Conservation (phyloP, 2,329 filamentous ascomycete genomes). For the Nemania sp. region DNA sequence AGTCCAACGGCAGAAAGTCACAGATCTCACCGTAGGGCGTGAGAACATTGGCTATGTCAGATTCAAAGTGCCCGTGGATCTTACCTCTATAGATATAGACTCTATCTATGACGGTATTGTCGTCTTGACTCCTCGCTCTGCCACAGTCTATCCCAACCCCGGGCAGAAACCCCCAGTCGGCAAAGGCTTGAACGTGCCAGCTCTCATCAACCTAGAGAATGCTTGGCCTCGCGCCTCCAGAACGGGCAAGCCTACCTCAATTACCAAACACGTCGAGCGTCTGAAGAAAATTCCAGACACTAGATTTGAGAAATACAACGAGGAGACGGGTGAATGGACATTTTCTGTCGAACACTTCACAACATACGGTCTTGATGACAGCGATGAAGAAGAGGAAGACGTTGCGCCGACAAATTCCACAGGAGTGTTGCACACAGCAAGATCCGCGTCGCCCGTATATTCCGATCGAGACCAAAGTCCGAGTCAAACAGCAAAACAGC, state of each 20-base stretch:
- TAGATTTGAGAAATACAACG: slow-evolving; percentile 83
- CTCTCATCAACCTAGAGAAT: slow-evolving; percentile 87
- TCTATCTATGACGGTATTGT: slow-evolving; percentile 84
- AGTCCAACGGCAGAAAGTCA: slow-evolving; percentile 79
- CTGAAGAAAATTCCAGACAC: slow-evolving; percentile 85
- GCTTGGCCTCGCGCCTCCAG: slow-evolving; percentile 83
- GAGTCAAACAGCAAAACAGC: slow-evolving; percentile 63
- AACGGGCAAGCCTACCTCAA: slow-evolving; percentile 72
- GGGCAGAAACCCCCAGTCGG: slow-evolving; percentile 85
- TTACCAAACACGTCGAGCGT: slow-evolving; percentile 84
- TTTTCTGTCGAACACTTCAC: slow-evolving; percentile 98
- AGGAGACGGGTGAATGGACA: slow-evolving; percentile 84
- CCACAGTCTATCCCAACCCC: slow-evolving; percentile 86
- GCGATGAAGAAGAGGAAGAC: slow-evolving; percentile 78
- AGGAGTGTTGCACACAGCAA: slow-evolving; percentile 36
- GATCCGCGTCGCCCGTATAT: slow-evolving; percentile 45
- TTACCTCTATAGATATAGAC: slow-evolving; percentile 82
- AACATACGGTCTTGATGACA: slow-evolving; percentile 88
- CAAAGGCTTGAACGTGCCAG: slow-evolving; percentile 91
- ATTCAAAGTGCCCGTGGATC: slow-evolving; percentile 85
- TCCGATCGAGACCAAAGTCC: slow-evolving; percentile 67
- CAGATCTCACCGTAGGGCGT: slow-evolving; percentile 84
- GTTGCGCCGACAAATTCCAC: slow-evolving; percentile 59
- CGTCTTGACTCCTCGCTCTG: slow-evolving; percentile 78
- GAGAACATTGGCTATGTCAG: slow-evolving; percentile 82